These are phyloP conservation scores for Gracilaria domingensis DNA, from an alignment of 23 red algal genomes.

Conservation along the genomic window DNA sequence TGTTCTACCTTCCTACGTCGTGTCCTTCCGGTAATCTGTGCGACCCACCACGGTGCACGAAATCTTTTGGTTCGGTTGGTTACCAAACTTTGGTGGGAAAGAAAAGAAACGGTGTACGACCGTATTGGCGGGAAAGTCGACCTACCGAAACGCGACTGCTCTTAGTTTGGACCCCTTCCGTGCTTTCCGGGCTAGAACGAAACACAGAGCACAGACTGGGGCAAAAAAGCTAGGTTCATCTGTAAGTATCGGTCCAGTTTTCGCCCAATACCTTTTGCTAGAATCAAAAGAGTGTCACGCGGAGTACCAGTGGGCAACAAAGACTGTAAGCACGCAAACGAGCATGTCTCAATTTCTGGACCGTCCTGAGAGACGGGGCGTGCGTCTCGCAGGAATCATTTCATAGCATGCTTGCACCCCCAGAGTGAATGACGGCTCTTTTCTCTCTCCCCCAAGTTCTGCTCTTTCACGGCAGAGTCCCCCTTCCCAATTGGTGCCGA, in stretches of 20 bases:
- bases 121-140: slow-evolving; percentile 6
- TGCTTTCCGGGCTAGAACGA: neutral
- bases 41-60: too few species aligned
- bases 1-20: too few species aligned
- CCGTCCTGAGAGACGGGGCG: neutral
- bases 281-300: too few species aligned
- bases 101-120: neutral
- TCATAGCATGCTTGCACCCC: neutral
- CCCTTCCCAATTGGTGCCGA: too few species aligned
- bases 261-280: too few species aligned
- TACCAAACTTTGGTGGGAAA: neutral
- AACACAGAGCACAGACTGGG: neutral
- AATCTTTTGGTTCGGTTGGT: too few species aligned
- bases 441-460: too few species aligned
- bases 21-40: too few species aligned
- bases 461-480: too few species aligned
- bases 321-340: too few species aligned
- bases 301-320: too few species aligned
- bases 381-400: neutral
- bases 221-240: neutral
- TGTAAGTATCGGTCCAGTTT: neutral
- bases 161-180: neutral
- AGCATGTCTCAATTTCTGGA: neutral
- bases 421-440: neutral
- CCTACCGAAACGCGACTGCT: neutral